Conservation (phyloP, 2,329 filamentous ascomycete species). For the Emericellopsis atlantica region DNA sequence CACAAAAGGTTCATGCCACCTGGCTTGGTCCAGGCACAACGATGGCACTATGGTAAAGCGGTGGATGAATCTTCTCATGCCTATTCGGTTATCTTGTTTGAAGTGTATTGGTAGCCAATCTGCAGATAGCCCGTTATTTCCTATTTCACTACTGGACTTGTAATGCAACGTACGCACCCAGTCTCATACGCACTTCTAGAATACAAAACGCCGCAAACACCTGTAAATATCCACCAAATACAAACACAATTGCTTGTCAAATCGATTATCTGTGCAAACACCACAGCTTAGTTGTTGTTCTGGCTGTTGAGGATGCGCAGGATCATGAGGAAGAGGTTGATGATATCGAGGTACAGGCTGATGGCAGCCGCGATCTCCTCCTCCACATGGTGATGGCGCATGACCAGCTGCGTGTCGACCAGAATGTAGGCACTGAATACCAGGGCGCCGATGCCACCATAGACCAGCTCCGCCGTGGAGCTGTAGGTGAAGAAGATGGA, state of each 20-base stretch:
- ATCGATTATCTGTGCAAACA: too few relatives aligned
- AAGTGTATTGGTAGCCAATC: slow-evolving; percentile 15
- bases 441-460: slow-evolving; percentile 68
- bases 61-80: slow-evolving; percentile 5
- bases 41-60: not conserved
- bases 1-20: not conserved
- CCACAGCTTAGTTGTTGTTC: slow-evolving; percentile 61
- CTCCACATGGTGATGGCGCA: slow-evolving; percentile 94
- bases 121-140: slow-evolving; percentile 18
- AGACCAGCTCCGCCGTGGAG: slow-evolving; percentile 73
- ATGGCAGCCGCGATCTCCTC: slow-evolving; percentile 95
- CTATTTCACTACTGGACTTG: slow-evolving; percentile 46
- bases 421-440: slow-evolving; percentile 93
- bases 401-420: slow-evolving; percentile 89
- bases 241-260: too few relatives aligned
- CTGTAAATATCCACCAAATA: too few relatives aligned
- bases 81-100: slow-evolving; percentile 2
- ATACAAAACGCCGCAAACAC: too few relatives aligned
- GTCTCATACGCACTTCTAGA: slow-evolving; percentile 18
- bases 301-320: slow-evolving; percentile 93
- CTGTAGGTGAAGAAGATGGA: slow-evolving; percentile 75
- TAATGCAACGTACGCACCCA: slow-evolving; percentile 33
- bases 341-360: slow-evolving; percentile 87
- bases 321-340: slow-evolving; percentile 95
- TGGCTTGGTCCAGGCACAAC: too few relatives aligned